These are phyloP conservation scores for Pleurozium schreberi DNA, from an alignment of 225 moss, liverwort and hornwort genomes.

Conservation along the genomic window DNA sequence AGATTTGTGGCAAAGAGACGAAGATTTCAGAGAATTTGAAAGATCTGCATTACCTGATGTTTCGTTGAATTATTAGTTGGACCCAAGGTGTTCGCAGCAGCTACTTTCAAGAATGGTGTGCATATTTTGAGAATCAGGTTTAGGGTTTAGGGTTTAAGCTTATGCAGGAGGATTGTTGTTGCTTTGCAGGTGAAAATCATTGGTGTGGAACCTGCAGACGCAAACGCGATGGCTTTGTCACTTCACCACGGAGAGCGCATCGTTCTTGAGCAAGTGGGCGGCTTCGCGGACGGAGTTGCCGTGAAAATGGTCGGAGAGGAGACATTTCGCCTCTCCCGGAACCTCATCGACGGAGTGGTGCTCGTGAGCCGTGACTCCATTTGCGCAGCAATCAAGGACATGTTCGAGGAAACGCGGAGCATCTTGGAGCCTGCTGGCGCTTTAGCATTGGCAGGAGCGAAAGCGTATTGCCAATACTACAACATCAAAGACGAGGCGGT, in stretches of 20 bases:
- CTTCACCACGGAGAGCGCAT: slow-evolving; percentile 78
- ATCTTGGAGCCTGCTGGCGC: slow-evolving; percentile 95
- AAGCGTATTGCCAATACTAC: slow-evolving; percentile 84
- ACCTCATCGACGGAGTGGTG: slow-evolving; percentile 84
- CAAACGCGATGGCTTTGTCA: slow-evolving; percentile 96
- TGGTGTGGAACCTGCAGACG: slow-evolving; percentile 87
- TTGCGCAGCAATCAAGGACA: slow-evolving; percentile 97
- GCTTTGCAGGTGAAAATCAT: slow-evolving; percentile 63
- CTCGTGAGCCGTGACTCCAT: slow-evolving; percentile 86
- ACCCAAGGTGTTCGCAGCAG: not conserved
- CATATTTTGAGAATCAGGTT: not conserved
- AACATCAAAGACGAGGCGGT: slow-evolving; percentile 67
- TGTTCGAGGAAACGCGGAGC: slow-evolving; percentile 97
- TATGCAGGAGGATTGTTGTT: not conserved
- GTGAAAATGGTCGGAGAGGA: slow-evolving; percentile 93
- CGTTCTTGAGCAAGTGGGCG: slow-evolving; percentile 69
- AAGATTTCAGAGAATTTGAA: not conserved
- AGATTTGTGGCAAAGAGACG: not conserved
- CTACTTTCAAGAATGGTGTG: not conserved
- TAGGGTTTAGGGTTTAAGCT: not conserved
- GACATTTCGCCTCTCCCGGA: slow-evolving; percentile 78
- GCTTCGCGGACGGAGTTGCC: slow-evolving; percentile 95
- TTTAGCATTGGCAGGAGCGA: slow-evolving; percentile 74
- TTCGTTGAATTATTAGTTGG: not conserved
- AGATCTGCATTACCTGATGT: not conserved